Evolutionary conservation across 2,329 filamentous ascomycete genomes (phyloP).

Genomic region (Colletotrichum musae): DNA sequence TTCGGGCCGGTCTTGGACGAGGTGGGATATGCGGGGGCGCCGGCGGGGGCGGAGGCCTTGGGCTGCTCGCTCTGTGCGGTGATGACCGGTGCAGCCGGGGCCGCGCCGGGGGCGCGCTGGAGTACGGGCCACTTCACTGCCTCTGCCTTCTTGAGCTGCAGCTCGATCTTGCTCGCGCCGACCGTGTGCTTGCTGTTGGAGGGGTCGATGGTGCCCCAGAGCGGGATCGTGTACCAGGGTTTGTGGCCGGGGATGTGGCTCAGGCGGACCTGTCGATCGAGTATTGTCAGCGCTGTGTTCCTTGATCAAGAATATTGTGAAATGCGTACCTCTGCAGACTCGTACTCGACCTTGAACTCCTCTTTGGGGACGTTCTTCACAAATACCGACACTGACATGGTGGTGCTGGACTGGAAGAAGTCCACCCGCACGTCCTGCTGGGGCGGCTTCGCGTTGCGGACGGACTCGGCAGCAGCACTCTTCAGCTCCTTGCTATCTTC

Average conservation of each 20-base stretch:
- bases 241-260: conserved; percentile 41
- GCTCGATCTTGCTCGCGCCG: conserved; percentile 84
- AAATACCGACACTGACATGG: conserved; percentile 58
- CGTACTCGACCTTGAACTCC: conserved; percentile 55
- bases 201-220: conserved; percentile 77
- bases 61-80: too few relatives aligned
- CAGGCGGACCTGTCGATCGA: conserved; percentile 33
- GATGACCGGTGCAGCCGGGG: background rate
- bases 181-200: conserved; percentile 73
- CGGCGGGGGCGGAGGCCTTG: conserved; percentile 5
- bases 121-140: conserved; percentile 52
- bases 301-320: background rate
- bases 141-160: conserved; percentile 52
- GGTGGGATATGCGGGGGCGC: conserved; percentile 80
- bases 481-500: conserved; percentile 43
- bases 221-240: conserved; percentile 45
- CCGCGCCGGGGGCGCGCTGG: conserved; percentile 22
- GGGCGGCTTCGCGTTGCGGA: background rate
- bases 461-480: conserved; percentile 13
- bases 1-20: conserved; percentile 88
- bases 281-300: background rate
- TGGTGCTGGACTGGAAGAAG: conserved; percentile 52
- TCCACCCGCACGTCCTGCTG: conserved; percentile 49
- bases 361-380: conserved; percentile 59
- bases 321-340: conserved; percentile 41